phyloP scores from a whole-genome alignment of 306 rosid genomes.

The Rosa multiflora region DNA sequence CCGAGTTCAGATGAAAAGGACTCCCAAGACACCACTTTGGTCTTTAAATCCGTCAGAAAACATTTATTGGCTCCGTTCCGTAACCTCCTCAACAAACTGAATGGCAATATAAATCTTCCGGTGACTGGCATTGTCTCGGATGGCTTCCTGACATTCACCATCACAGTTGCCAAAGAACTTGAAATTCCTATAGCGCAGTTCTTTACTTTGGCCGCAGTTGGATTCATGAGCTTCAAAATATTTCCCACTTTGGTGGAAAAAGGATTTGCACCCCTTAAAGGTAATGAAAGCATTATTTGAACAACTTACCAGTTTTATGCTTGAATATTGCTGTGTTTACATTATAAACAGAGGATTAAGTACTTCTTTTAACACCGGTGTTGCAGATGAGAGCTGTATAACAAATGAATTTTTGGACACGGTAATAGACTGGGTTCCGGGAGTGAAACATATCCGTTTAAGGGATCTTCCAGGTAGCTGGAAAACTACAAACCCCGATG shows the following conservation, averaged over 20 bases:
- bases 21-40: neutral
- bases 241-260: neutral
- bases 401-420: constrained; percentile 9
- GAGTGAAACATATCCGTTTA: neutral
- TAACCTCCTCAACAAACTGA: neutral
- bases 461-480: constrained; percentile 3
- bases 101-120: neutral
- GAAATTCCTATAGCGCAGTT: neutral
- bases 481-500: neutral
- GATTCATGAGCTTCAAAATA: neutral
- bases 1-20: neutral
- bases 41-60: neutral
- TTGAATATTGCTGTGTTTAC: neutral
- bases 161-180: neutral
- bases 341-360: neutral
- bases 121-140: constrained; percentile 3
- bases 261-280: neutral
- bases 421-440: constrained; percentile 9
- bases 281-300: neutral
- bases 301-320: neutral
- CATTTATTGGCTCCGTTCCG: neutral
- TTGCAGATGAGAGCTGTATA: constrained; percentile 15
- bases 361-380: neutral
- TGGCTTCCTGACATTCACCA: neutral
- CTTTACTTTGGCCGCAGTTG: neutral